phyloP scores from a whole-genome alignment of 2,329 filamentous ascomycete genomes.

The Neocucurbitaria cava region DNA sequence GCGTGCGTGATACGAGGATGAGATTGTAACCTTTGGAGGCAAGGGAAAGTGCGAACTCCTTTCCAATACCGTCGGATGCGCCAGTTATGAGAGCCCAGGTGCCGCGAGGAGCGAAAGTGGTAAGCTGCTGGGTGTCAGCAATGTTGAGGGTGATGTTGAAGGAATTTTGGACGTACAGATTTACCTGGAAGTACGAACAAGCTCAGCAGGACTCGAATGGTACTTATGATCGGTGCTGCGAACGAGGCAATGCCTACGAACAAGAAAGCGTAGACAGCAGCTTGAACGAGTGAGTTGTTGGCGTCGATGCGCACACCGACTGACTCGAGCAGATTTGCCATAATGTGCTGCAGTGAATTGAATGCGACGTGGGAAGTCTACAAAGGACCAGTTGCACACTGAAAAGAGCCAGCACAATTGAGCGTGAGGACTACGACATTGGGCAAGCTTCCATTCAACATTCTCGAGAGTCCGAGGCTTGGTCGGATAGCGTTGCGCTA shows the following conservation, averaged over 20 bases:
- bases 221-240: slow-evolving; percentile 51
- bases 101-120: slow-evolving; percentile 87
- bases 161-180: slow-evolving; percentile 48
- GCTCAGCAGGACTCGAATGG: slow-evolving; percentile 55
- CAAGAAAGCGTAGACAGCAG: slow-evolving; percentile 36
- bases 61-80: slow-evolving; percentile 94
- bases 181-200: slow-evolving; percentile 58
- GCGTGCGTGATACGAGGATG: slow-evolving; percentile 92
- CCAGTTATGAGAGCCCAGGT: slow-evolving; percentile 95
- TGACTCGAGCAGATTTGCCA: slow-evolving; percentile 28
- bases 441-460: not conserved
- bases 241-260: slow-evolving; percentile 41
- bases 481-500: slow-evolving; percentile 4
- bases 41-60: slow-evolving; percentile 92
- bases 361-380: not conserved
- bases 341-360: not conserved
- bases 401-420: not conserved
- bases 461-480: slow-evolving; percentile 11
- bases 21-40: slow-evolving; percentile 93
- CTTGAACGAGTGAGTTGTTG: slow-evolving; percentile 34
- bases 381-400: not conserved
- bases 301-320: slow-evolving; percentile 44
- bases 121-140: slow-evolving; percentile 62
- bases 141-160: slow-evolving; percentile 48
- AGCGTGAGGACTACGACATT: not conserved